Evolutionary conservation across 306 rosid species (phyloP), one percentile per base, ranked within the genome.

Genomic region (Canavalia ensiformis): DNA sequence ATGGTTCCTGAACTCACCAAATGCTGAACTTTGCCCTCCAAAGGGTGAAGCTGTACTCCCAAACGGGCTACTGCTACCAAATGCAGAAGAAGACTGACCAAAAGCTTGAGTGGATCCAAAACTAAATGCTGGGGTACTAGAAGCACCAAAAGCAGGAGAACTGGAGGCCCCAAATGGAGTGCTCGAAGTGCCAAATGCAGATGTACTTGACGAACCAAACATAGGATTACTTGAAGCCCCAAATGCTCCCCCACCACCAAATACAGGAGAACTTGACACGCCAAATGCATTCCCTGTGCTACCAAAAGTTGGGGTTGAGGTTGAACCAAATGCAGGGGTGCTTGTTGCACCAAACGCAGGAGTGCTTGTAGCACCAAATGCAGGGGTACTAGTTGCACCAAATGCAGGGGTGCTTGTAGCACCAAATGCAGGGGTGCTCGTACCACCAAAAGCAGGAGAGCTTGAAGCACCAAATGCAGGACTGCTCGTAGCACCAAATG

Each of bases 11-110:
- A 86, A 87, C 90, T 90, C 86, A 93, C 97, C 96, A 87, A 91
- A 93, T 34, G 90, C 83, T 82, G 98, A 91, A 82, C 91, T 93
- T 82, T 91, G 96, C 55, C 86, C 93, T 59, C 96, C 96, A 71
- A 90, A 93, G 65, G 97, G 90, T 73, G 97, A 82, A 58, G 94
- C 2, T 42, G 84, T 77, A 57, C 91, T 50, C 31, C 94, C 92
- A 84, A 90, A 94, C 34, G 88, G 90, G 78, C 87, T 84, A 83
- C 87, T 92, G 83, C 91, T 82, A 68, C 97, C 93, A 93, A 89
- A 93, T 74, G 91, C 83, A 81, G 97, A 86, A 75, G 85, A 62
- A 59, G 97, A 90, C 72, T 90, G 95, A 49, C 98, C 98, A 85
- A 95, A 95, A 72, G 88, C 82, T 77, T 82, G 89, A 56, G 87